phyloP scores from a whole-genome alignment of 345 rosid species.

The Lagerstroemia speciosa region DNA sequence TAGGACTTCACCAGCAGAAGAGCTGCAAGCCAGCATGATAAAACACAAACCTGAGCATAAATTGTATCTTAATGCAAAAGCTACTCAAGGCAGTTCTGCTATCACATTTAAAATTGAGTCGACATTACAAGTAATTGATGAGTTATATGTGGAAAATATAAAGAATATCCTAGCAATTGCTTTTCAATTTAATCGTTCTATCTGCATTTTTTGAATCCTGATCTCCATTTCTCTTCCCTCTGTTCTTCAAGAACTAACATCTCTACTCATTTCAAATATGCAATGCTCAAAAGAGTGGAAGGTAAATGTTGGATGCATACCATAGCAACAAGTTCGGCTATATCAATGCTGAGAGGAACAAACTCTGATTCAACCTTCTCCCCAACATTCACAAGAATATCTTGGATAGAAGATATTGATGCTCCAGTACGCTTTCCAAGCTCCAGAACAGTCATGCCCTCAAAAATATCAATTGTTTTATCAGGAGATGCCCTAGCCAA shows the following conservation, averaged over 20 bases:
- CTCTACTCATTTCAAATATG: neutral
- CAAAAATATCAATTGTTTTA: slow-evolving; percentile 68
- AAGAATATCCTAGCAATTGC: neutral
- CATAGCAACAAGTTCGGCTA: slow-evolving; percentile 78
- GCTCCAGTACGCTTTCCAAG: too few relatives aligned
- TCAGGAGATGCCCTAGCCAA: slow-evolving; percentile 34
- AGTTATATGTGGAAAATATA: too few relatives aligned
- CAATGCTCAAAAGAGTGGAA: neutral
- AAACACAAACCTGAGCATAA: neutral
- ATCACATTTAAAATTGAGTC: neutral
- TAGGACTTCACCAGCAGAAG: neutral
- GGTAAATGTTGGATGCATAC: slow-evolving; percentile 31
- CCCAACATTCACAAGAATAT: too few relatives aligned
- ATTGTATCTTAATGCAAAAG: slow-evolving; percentile 33
- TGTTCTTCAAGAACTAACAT: neutral
- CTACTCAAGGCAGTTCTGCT: neutral
- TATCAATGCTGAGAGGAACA: too few relatives aligned
- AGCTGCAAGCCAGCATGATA: neutral
- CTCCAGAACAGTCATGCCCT: slow-evolving; percentile 69
- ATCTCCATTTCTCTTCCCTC: neutral
- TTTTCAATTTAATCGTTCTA: neutral
- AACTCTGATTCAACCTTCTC: too few relatives aligned
- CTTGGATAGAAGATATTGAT: too few relatives aligned
- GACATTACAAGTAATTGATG: neutral
- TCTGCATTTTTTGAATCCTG: neutral